Base-by-base conservation (phyloP, 352 stramenopile genomes). In the Stephanocyclus meneghinianus region DNA sequence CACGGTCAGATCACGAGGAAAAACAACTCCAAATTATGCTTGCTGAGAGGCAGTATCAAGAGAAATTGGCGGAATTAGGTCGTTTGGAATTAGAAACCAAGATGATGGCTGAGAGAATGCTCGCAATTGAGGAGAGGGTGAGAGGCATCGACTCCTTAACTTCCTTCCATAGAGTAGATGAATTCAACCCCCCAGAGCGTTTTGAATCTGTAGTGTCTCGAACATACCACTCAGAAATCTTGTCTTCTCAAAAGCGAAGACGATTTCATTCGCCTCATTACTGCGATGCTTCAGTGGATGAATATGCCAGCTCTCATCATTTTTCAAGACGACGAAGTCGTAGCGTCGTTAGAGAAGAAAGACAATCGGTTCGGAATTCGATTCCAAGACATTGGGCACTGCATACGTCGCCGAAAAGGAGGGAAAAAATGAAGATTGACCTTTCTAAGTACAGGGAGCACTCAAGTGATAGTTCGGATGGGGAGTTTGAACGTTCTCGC, bases 61-160 rank as follows among this genome's bases (percentile, higher is more conserved):
- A 81, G 30, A 78, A 77, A 69, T 64, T 78, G 62, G 55, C 72
- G 29, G 47, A 76, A 70, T 74, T 73, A 61, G 78, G 72, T 18
- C 68, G 53, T 55, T 30, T 79, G 59, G 62, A 79, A 37, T 60
- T 81, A 4, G 72, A 85, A 60, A 51, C 66, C 4, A 77, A 71
- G 35, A 74, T 78, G 35, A 65, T 76, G 44, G 62, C 51, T 51
- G 50, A 79, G 10, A 37, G 69, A 21, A 80, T 85, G 78, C 45
- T 37, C 32, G 48, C 75, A 65, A 72, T 85, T 60, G 71, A 76
- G 50, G 42, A 73, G 4, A 76, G 51, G 65, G 73, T 81, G n/a
- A 78, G 57, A 50, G 59, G 48, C 42, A 40, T 81, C 18, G 48
- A 76, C 37, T 60, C 63, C 13, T 18, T 35, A 18, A 48, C 55